Evolutionary conservation across 495 filamentous ascomycete genomes (phyloP).

Genomic region (Tricharina praecox): DNA sequence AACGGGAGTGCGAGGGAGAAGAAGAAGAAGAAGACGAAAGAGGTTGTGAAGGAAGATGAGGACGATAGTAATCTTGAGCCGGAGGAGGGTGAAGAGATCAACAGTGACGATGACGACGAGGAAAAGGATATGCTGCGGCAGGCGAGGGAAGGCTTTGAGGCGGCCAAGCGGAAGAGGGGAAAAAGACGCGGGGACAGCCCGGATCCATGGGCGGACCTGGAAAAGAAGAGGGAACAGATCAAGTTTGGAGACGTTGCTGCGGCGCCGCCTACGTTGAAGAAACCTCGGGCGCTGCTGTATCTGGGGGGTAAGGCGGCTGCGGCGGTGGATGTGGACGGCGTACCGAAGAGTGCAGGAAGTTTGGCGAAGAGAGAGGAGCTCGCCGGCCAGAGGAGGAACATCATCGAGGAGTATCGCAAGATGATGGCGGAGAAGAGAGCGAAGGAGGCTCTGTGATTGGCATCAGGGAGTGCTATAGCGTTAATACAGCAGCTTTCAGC

Average conservation of each 20-base stretch:
- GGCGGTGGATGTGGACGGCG: conserved; percentile 48
- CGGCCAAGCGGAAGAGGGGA: conserved; percentile 19
- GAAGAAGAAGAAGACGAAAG: conserved; percentile 43
- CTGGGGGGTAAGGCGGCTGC: conserved; percentile 36
- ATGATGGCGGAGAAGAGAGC: conserved; percentile 55
- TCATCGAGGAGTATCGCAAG: conserved; percentile 66
- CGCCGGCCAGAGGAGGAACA: conserved; percentile 50
- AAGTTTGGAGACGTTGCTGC: conserved; percentile 65
- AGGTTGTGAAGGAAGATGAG: neutral
- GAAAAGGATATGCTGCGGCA: conserved; percentile 42
- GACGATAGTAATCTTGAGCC: no score
- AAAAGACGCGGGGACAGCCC: conserved; percentile 11
- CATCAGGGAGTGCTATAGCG: no score
- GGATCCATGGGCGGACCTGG: conserved; percentile 72
- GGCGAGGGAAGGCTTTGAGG: conserved; percentile 45
- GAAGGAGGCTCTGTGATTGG: neutral
- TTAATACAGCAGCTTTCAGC: no score
- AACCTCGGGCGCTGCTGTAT: conserved; percentile 52
- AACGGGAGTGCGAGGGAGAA: conserved; percentile 23
- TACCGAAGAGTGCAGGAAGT: conserved; percentile 63
- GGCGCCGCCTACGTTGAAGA: conserved; percentile 60
- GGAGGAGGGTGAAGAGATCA: conserved; percentile 5
- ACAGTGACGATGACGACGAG: conserved; percentile 7
- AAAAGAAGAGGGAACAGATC: conserved; percentile 38
- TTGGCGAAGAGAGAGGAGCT: conserved; percentile 69